These are phyloP conservation scores for Bondarzewia mesenterica DNA, from an alignment of 1,284 basidiomycete species.

Conservation along the genomic window DNA sequence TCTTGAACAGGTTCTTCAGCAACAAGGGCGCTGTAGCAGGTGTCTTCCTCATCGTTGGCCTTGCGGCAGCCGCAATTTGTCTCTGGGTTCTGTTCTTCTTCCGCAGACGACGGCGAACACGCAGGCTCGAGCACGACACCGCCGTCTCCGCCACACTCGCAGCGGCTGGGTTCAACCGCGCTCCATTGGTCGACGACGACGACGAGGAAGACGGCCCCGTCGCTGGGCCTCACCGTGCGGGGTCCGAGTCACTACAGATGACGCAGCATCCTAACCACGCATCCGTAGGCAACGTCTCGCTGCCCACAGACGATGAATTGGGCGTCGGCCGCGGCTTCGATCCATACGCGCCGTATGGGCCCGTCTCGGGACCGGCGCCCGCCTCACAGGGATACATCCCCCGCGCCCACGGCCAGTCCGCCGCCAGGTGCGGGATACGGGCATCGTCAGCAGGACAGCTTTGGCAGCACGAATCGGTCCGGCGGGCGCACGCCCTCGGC, in stretches of 20 bases:
- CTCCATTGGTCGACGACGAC: constrained; percentile 57
- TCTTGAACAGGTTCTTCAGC: constrained; percentile 50
- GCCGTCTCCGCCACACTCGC: constrained; percentile 60
- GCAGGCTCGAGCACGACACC: constrained; percentile 54
- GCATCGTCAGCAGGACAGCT: constrained; percentile 7
- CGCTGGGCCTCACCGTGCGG: constrained; percentile 1
- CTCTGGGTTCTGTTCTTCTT: constrained; percentile 66
- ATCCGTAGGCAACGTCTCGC: constrained; percentile 8
- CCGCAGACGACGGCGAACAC: constrained; percentile 51
- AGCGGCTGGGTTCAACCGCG: constrained; percentile 57
- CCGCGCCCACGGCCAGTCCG: constrained; percentile 38
- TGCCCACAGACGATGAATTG: constrained; percentile 13
- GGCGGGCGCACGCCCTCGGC: constrained; percentile 21
- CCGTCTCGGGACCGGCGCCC: constrained; percentile 22
- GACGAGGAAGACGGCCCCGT: constrained; percentile 3
- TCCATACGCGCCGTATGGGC: constrained; percentile 37
- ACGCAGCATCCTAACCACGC: constrained; percentile 18
- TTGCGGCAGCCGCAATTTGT: constrained; percentile 60
- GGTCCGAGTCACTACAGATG: constrained; percentile 9
- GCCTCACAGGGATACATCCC: constrained; percentile 30
- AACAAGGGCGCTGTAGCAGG: constrained; percentile 72
- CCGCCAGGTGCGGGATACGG: constrained; percentile 26
- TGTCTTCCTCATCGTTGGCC: constrained; percentile 69
- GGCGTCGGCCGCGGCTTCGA: constrained; percentile 32
- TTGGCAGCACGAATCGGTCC: constrained; percentile 19